phyloP scores from a whole-genome alignment of 345 rosid species.

The Sisymbrium irio region DNA sequence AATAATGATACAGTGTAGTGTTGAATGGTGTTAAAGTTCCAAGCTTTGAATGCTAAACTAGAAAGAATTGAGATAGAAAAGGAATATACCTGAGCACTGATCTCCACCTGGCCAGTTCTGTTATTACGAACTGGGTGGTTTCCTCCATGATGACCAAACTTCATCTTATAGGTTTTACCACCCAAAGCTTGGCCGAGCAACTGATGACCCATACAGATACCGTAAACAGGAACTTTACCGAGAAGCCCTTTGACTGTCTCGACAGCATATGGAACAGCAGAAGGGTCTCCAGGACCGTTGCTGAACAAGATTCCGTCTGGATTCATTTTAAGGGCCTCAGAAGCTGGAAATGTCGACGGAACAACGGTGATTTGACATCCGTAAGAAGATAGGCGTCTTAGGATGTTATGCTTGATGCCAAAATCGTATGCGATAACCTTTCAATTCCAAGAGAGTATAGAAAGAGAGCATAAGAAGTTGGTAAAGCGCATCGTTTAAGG shows the following conservation, averaged over 20 bases:
- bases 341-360: conserved; percentile 89
- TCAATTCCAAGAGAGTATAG: conserved; percentile 10
- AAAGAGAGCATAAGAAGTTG: conserved; percentile 9
- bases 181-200: conserved; percentile 95
- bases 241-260: conserved; percentile 73
- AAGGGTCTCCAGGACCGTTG: conserved; percentile 98
- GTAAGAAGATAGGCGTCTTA: conserved; percentile 75
- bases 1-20: background rate
- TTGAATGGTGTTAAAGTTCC: background rate
- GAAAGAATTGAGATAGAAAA: background rate
- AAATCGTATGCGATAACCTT: conserved; percentile 91
- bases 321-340: conserved; percentile 71
- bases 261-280: conserved; percentile 95
- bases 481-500: background rate
- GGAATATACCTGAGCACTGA: conserved; percentile 79
- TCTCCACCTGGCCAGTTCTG: conserved; percentile 72
- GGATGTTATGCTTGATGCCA: conserved; percentile 91
- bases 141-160: conserved; percentile 98
- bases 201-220: conserved; percentile 99
- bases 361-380: conserved; percentile 90
- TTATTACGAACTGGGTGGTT: conserved; percentile 86
- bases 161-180: conserved; percentile 94
- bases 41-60: background rate
- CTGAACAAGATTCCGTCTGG: conserved; percentile 97
- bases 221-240: conserved; percentile 90